Conservation (phyloP, 768 basidiomycete species). For the Kwoniella shandongensis region DNA sequence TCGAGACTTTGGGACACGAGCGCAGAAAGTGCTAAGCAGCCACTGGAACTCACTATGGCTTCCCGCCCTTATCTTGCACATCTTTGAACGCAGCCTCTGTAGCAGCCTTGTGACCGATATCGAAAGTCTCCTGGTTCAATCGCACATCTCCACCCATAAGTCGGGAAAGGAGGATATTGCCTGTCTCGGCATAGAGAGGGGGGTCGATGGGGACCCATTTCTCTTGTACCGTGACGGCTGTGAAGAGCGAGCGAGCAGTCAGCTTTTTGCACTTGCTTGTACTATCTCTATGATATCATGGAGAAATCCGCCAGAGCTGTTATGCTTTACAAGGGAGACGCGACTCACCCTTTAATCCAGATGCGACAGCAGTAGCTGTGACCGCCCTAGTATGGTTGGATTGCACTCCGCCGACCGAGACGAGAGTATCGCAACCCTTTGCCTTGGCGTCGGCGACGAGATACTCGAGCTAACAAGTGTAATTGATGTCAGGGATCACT, state of each 20-base stretch:
- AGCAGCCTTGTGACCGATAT: constrained; percentile 36
- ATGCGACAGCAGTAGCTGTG: constrained; percentile 35
- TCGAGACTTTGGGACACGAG: no score
- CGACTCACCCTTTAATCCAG: constrained; percentile 32
- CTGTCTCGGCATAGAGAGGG: constrained; percentile 30
- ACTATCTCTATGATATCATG: no score
- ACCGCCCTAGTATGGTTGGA: constrained; percentile 42
- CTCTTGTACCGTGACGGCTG: constrained; percentile 38
- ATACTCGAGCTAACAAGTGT: constrained; percentile 37
- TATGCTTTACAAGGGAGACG: no score
- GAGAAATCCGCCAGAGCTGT: no score
- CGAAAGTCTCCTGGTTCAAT: constrained; percentile 33
- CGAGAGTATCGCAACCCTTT: constrained; percentile 37
- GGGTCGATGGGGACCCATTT: constrained; percentile 42
- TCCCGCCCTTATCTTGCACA: constrained; percentile 35
- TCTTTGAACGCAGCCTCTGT: constrained; percentile 35
- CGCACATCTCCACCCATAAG: constrained; percentile 44
- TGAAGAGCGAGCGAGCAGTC: no score
- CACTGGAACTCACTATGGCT: constrained; percentile 37
- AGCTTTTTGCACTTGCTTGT: no score
- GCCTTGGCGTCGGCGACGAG: constrained; percentile 37
- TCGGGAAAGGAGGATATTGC: constrained; percentile 36
- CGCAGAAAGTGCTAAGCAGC: no score
- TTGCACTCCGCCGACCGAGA: constrained; percentile 39
- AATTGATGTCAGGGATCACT: no score